These are phyloP conservation scores for Phytophthora uliginosa DNA, from an alignment of 352 stramenopile species.

Conservation along the genomic window DNA sequence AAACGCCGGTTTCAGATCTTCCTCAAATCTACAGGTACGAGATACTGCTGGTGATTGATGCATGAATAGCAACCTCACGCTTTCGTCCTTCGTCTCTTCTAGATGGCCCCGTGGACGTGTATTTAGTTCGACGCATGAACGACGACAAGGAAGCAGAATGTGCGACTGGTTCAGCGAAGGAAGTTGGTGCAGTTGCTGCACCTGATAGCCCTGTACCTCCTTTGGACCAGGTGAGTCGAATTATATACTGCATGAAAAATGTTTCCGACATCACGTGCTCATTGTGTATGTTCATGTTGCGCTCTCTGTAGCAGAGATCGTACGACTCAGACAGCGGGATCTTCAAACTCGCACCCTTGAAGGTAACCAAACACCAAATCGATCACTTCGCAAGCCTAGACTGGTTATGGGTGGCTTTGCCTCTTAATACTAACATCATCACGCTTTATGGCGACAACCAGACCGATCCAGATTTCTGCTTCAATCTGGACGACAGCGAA, in stretches of 20 bases:
- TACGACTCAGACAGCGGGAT: constrained; percentile 87
- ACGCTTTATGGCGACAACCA: constrained; percentile 30
- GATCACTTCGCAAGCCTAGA: neutral
- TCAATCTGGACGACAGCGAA: constrained; percentile 90
- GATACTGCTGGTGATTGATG: neutral
- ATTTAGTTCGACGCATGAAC: constrained; percentile 81
- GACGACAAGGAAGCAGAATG: constrained; percentile 54
- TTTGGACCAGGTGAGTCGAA: constrained; percentile 63
- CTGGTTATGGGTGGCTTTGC: neutral
- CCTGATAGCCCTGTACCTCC: constrained; percentile 49
- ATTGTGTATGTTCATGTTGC: constrained; percentile 8
- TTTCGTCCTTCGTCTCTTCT: neutral
- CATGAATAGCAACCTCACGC: neutral
- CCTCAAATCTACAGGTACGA: constrained; percentile 87
- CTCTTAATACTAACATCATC: constrained; percentile 15
- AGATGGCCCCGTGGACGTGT: constrained; percentile 93
- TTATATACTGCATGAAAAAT: neutral
- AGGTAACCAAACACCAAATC: constrained; percentile 52
- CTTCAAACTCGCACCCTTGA: constrained; percentile 89
- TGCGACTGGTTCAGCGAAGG: constrained; percentile 22
- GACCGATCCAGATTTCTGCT: constrained; percentile 91
- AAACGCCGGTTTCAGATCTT: constrained; percentile 96
- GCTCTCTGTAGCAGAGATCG: constrained; percentile 62
- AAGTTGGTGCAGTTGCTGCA: constrained; percentile 26
- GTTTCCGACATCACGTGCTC: neutral